Evolutionary conservation across 2,329 filamentous ascomycete species (phyloP).

Genomic region (Claviceps arundinis): DNA sequence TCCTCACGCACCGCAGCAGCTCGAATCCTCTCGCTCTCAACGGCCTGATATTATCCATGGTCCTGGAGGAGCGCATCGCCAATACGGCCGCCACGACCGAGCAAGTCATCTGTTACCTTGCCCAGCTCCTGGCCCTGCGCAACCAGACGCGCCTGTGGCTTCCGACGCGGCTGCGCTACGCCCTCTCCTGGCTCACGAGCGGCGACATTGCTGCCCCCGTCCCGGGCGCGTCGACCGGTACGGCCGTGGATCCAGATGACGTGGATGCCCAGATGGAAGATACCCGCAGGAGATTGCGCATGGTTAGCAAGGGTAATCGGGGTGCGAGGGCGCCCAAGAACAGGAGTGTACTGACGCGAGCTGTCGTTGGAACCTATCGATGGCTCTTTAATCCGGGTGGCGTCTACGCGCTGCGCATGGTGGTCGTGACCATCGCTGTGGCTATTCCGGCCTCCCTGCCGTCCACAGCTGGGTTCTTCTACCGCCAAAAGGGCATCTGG

Average conservation of each 20-base stretch:
- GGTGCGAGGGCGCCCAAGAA: slow-evolving; percentile 5
- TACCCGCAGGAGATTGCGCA: slow-evolving; percentile 22
- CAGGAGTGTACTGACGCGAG: slow-evolving; percentile 11
- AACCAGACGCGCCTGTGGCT: slow-evolving; percentile 27
- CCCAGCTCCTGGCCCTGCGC: slow-evolving; percentile 22
- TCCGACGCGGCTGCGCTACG: slow-evolving; percentile 25
- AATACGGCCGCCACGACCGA: slow-evolving; percentile 16
- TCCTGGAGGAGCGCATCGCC: slow-evolving; percentile 30
- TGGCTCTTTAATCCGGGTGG: slow-evolving; percentile 30
- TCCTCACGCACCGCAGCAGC: slow-evolving; percentile 16
- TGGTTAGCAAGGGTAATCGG: slow-evolving; percentile 16
- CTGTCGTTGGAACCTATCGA: slow-evolving; percentile 18
- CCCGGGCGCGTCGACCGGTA: slow-evolving; percentile 8
- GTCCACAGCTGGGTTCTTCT: slow-evolving; percentile 33
- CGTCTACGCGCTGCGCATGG: slow-evolving; percentile 33
- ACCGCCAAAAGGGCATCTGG: slow-evolving; percentile 39
- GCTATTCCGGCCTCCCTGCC: slow-evolving; percentile 29
- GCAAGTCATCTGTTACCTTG: slow-evolving; percentile 22
- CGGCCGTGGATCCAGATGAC: slow-evolving; percentile 10
- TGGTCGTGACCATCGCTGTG: slow-evolving; percentile 30
- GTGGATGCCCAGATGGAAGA: slow-evolving; percentile 19
- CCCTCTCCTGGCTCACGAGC: slow-evolving; percentile 24
- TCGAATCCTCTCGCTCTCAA: slow-evolving; percentile 16
- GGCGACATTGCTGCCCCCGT: slow-evolving; percentile 10
- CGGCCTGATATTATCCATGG: slow-evolving; percentile 32